These are phyloP conservation scores for Bassia scoparia DNA, from an alignment of 148 eudicot species.

Conservation along the genomic window DNA sequence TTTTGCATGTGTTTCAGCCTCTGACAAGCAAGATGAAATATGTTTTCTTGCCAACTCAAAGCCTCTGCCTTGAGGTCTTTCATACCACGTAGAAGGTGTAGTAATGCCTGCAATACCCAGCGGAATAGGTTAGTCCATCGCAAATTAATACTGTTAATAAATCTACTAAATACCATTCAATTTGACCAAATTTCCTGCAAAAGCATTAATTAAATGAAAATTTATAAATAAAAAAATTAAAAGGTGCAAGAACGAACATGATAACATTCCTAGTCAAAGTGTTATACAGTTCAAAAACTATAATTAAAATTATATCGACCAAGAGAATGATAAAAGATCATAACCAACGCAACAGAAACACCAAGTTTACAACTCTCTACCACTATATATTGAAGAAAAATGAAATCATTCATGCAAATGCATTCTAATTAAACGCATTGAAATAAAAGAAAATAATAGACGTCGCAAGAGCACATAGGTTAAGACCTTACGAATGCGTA, in stretches of 20 bases:
- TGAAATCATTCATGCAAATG: neutral
- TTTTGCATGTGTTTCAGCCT: constrained; percentile 65
- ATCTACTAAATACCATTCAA: neutral
- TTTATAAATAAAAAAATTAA: too few species aligned
- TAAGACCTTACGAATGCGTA: constrained; percentile 99
- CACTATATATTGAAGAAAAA: neutral
- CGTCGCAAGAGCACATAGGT: constrained; percentile 28
- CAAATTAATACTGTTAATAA: constrained; percentile 4
- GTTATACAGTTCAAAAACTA: too few species aligned
- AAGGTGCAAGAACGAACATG: too few species aligned
- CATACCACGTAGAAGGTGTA: constrained; percentile 68
- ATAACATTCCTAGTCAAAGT: too few species aligned
- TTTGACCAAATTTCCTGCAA: neutral
- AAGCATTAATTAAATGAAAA: too few species aligned
- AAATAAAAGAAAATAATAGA: neutral
- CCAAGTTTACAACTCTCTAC: neutral
- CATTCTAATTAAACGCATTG: neutral
- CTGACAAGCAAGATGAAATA: constrained; percentile 65
- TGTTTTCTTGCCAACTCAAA: constrained; percentile 90
- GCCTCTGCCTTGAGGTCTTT: constrained; percentile 92
- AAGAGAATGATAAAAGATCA: neutral
- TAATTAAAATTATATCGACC: too few species aligned
- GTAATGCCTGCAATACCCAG: constrained; percentile 58
- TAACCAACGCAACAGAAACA: neutral
- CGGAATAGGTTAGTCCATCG: neutral